Evolutionary conservation across 1,284 basidiomycete species (phyloP).

Genomic region (Boletus semigastroideus): DNA sequence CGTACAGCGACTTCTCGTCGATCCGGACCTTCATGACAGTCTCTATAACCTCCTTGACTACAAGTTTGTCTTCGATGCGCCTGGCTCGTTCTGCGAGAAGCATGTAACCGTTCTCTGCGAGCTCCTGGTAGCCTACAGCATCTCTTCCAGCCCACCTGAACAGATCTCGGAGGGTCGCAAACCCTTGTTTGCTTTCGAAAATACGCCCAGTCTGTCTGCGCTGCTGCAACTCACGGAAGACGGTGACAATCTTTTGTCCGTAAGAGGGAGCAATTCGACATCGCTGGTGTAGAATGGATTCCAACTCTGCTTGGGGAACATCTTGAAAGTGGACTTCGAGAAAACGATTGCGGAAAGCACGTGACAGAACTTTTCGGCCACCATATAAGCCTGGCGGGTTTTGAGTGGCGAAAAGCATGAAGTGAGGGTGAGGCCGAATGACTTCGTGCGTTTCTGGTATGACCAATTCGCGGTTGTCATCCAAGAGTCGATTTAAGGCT

Average conservation of each 20-base stretch:
- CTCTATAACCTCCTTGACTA: constrained; percentile 94
- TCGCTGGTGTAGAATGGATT: constrained; percentile 88
- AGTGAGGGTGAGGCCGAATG: constrained; percentile 90
- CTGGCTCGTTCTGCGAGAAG: constrained; percentile 91
- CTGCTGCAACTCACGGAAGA: constrained; percentile 93
- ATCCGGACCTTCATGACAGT: constrained; percentile 87
- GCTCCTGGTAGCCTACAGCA: constrained; percentile 86
- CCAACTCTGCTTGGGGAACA: constrained; percentile 91
- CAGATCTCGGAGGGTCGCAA: constrained; percentile 94
- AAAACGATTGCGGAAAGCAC: constrained; percentile 98
- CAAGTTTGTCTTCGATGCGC: constrained; percentile 79
- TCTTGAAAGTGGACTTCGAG: constrained; percentile 98
- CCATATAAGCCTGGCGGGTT: constrained; percentile 98
- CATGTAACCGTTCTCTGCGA: constrained; percentile 98
- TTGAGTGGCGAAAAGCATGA: constrained; percentile 98
- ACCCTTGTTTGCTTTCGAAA: constrained; percentile 97
- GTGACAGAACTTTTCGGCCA: constrained; percentile 92
- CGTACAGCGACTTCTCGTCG: constrained; percentile 70
- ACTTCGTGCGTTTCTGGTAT: constrained; percentile 98
- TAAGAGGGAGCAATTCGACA: constrained; percentile 93
- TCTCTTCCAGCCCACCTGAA: constrained; percentile 97
- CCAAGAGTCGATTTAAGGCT: constrained; percentile 93
- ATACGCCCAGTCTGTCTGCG: constrained; percentile 88
- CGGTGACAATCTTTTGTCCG: constrained; percentile 86
- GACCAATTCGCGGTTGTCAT: constrained; percentile 96